Evolutionary conservation across 441 rosid species (phyloP), one percentile per base, ranked within the genome.

Genomic region (Gossypium trilobum): DNA sequence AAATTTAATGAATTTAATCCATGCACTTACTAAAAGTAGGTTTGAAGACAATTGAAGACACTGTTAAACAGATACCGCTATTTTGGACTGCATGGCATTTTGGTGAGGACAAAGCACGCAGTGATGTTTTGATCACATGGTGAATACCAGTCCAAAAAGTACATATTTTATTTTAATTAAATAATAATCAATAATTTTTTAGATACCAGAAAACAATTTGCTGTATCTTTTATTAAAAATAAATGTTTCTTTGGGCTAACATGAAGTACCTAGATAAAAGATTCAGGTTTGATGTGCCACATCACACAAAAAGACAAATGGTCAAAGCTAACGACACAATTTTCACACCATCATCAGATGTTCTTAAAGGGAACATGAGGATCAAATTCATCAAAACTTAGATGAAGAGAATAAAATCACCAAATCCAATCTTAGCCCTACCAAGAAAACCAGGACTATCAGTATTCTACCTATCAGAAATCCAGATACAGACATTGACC

Each of bases 401-500:
- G 11, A 61, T 31, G 0, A 9, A 61, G 39, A 59, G n/a, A 33
- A 61, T 60, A 61, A 33, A 61, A 61, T 13, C 25, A 61, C 67
- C 44, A 33, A 61, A 33, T 61, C 36, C 23, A n/a, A 1, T n/a
- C 65, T 60, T 29, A 29, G 39, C 14, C 20, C 44, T 31, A 33
- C 19, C 46, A 31, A 16, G 23, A 61, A 61, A 31, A 39, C 63
- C 14, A 55, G 11, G 13, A 52, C 16, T 39, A 69, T 19, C 5
- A 17, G 17, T 51, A 61, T 50, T 31, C 62, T 5, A 36, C 9
- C 17, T 0, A 55, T 22, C 19, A 75, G 75, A 20, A 68, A 73
- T 66, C 70, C 64, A 85, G 87, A 58, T 58, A 16, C 4, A 33
- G 67, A 8, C 27, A 33, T 36, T 33, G 50, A 62, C 5, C 44